Evolutionary conservation across 345 rosid genomes (phyloP).

Genomic region (Brassica carinata): DNA sequence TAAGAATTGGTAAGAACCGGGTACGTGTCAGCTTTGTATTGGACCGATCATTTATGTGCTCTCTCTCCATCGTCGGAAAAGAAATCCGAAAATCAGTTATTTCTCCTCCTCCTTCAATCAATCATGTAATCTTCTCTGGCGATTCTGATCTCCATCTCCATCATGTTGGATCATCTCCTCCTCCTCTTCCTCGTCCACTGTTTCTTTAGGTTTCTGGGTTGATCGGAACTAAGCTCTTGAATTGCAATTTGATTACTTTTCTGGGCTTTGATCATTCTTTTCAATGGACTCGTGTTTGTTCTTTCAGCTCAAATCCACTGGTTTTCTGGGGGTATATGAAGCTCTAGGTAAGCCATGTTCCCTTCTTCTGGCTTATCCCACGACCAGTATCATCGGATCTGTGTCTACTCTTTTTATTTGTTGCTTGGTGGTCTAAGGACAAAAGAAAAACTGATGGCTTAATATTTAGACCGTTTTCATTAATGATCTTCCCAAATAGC

Average conservation of each 20-base stretch:
- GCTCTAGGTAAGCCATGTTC: conserved; percentile 22
- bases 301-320: conserved; percentile 10
- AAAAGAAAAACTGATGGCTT: not conserved
- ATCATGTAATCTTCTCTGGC: too few relatives aligned
- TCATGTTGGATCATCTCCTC: not conserved
- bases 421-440: not conserved
- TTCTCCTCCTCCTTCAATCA: too few relatives aligned
- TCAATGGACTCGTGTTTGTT: conserved; percentile 6
- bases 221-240: conserved; percentile 11
- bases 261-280: not conserved
- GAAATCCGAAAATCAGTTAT: too few relatives aligned
- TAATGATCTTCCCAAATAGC: not conserved
- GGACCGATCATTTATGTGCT: too few relatives aligned
- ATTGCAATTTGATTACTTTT: conserved; percentile 1
- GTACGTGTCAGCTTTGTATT: too few relatives aligned
- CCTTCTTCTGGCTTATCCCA: conserved; percentile 7
- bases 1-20: too few relatives aligned
- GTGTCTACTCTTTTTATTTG: conserved; percentile 4
- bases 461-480: not conserved
- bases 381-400: conserved; percentile 33
- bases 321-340: not conserved
- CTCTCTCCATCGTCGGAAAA: too few relatives aligned
- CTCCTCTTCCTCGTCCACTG: not conserved
- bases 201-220: conserved; percentile 28
- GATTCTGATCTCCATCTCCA: too few relatives aligned